Percentiles rank a stretch among this genome's conserved stretches.
Conservation (phyloP, 495 filamentous ascomycete species). For the Ascobolus immersus region DNA sequence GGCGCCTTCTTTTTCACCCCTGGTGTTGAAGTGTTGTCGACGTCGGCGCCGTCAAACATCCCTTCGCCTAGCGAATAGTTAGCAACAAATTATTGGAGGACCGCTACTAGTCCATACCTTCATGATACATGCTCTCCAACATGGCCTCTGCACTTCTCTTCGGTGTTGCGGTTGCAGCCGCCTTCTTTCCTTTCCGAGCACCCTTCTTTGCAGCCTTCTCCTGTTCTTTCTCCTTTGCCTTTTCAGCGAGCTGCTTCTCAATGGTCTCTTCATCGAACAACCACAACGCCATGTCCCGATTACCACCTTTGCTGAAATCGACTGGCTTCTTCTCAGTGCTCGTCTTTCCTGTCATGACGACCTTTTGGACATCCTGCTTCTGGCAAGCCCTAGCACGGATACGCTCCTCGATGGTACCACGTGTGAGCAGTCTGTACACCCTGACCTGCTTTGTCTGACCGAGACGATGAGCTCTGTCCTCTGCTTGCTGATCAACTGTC, state of each 20-base stretch:
- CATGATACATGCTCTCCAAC: constrained; percentile 93
- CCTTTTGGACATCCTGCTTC: constrained; percentile 96
- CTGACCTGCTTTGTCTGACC: constrained; percentile 91
- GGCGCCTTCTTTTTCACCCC: too few species aligned
- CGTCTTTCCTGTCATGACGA: constrained; percentile 81
- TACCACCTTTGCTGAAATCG: constrained; percentile 22
- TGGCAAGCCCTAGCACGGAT: constrained; percentile 93
- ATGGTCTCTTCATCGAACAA: constrained; percentile 12
- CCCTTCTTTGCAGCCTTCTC: constrained; percentile 16
- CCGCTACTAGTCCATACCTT: constrained; percentile 34
- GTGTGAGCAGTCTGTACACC: constrained; percentile 90
- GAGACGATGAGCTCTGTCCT: constrained; percentile 95
- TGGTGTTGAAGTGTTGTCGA: too few species aligned
- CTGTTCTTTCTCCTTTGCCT: constrained; percentile 14
- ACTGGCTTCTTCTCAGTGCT: constrained; percentile 29
- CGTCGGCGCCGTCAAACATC: too few species aligned
- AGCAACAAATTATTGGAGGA: too few species aligned
- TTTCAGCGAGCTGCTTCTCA: constrained; percentile 18
- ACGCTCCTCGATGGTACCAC: constrained; percentile 91
- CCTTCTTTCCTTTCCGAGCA: constrained; percentile 43
- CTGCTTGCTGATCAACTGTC: constrained; percentile 92
- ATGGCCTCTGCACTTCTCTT: constrained; percentile 22
- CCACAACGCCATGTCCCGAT: constrained; percentile 15
- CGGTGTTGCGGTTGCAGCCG: constrained; percentile 23
- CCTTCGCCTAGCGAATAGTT: too few species aligned